Base-by-base conservation (phyloP, 179 eudicot genomes). In the Heliamphora pulchella region DNA sequence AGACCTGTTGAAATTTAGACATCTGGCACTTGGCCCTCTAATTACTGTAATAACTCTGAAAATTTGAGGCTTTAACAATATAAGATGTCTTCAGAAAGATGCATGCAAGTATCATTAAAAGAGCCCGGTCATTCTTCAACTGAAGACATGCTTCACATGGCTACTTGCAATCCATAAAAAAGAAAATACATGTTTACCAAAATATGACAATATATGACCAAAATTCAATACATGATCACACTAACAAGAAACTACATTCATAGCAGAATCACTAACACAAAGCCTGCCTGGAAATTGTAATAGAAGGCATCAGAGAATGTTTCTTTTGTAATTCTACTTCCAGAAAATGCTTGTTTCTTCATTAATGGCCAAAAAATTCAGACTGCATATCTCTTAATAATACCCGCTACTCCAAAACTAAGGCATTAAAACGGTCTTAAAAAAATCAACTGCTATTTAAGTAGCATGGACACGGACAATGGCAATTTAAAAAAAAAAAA, bases 221-320 rank as follows among this genome's bases (percentile, higher is more conserved):
- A 31, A 31, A 31, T 31, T 31, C 39, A 31, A 31, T 31, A 31
- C 39, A 31, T 31, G 39, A 31, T 1, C 39, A 31, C 39, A 31
- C 0, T 31, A 31, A 31, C 39, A 31, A 31, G 39, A 31, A 31
- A 31, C 39, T 31, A 31, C 39, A 31, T 31, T 31, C 39, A 31
- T 31, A 31, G 39, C 39, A 31, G 39, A 77, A 47, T 4, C 15
- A 18, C 11, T 44, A 63, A 8, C 9, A 17, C 79, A 76, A 20
- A 64, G 7, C 15, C 53, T 43, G 43, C 58, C 71, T 48, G 17
- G 71, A 51, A 77, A 66, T 76, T 47, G 61, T 64, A 77, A 22
- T 3, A 76, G 7, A 5, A 46, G 39, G 39, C 7, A 47, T 15
- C 22, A 4, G 1, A 20, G 69, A 47, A 6, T 20, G 22, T 44